A percentile compares a stretch with the other conserved stretches of the same genome.
These are phyloP conservation scores for Umbellularia californica DNA, from an alignment of 164 flowering plant species.

Conservation along the genomic window DNA sequence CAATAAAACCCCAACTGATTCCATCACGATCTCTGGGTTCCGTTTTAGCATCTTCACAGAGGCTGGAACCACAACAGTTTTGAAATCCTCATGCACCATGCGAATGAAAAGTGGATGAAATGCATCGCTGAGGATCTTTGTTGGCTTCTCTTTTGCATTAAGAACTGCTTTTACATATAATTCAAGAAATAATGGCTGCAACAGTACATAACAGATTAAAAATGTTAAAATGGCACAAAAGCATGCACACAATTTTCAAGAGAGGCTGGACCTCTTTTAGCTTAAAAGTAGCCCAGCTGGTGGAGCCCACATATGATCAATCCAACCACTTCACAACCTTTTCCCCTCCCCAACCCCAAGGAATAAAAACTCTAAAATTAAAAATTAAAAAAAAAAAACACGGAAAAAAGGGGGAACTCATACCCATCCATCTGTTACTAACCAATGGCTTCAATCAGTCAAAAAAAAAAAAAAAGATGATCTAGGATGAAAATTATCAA, in stretches of 20 bases:
- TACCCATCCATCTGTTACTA: too few species aligned
- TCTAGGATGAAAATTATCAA: too few species aligned
- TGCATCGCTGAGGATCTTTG: constrained; percentile 65
- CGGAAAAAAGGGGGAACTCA: too few species aligned
- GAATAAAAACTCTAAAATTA: too few species aligned
- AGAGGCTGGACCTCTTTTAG: too few species aligned
- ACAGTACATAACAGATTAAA: constrained; percentile 15
- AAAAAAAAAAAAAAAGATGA: too few species aligned
- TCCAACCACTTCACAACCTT: too few species aligned
- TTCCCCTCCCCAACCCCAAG: too few species aligned
- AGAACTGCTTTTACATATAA: constrained; percentile 72
- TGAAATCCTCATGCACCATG: constrained; percentile 82
- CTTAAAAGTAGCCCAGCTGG: too few species aligned
- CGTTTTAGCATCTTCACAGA: constrained; percentile 88
- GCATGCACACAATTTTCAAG: background rate
- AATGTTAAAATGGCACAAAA: background rate
- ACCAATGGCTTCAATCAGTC: too few species aligned
- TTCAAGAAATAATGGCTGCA: constrained; percentile 81
- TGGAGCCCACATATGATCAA: background rate
- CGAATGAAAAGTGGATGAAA: constrained; percentile 61
- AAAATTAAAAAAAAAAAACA: too few species aligned
- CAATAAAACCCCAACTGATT: constrained; percentile 73
- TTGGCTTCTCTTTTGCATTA: constrained; percentile 78
- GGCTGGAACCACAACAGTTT: constrained; percentile 62
- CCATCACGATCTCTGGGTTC: constrained; percentile 95